Conservation (phyloP, 164 flowering plant genomes). For the Magnolia officinalis region DNA sequence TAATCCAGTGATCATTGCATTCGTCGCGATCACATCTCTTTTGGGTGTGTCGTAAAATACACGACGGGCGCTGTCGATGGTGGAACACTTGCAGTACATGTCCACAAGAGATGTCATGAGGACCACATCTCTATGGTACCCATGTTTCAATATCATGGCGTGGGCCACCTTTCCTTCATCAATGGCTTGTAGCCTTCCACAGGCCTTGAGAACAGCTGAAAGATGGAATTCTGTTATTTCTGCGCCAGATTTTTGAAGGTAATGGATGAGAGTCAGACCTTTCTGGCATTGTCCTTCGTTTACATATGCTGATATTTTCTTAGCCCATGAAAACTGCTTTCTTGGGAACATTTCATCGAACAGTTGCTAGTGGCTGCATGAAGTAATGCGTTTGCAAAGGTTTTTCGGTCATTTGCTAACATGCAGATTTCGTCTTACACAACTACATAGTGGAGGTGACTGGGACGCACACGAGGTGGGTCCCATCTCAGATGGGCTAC, state of each 20-base stretch:
- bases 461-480: too few relatives aligned
- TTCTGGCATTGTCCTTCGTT: conserved; percentile 19
- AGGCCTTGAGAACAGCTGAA: conserved; percentile 24
- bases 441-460: too few relatives aligned
- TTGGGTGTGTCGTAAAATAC: conserved; percentile 38
- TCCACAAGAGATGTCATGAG: conserved; percentile 39
- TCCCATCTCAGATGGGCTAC: too few relatives aligned
- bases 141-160: conserved; percentile 25
- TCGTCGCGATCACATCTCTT: conserved; percentile 32
- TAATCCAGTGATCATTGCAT: conserved; percentile 34
- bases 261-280: conserved; percentile 23
- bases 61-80: conserved; percentile 22
- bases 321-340: conserved; percentile 15
- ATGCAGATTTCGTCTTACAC: too few relatives aligned
- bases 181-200: conserved; percentile 26
- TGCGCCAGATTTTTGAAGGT: conserved; percentile 19
- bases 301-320: conserved; percentile 10
- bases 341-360: conserved; percentile 18
- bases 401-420: too few relatives aligned
- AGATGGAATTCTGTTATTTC: conserved; percentile 21
- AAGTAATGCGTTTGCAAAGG: too few relatives aligned
- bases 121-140: conserved; percentile 21
- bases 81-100: conserved; percentile 32
- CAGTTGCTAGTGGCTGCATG: background rate
- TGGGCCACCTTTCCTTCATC: conserved; percentile 38